Conservation (phyloP, 768 basidiomycete species). For the Clitopilus passeckerianus region DNA sequence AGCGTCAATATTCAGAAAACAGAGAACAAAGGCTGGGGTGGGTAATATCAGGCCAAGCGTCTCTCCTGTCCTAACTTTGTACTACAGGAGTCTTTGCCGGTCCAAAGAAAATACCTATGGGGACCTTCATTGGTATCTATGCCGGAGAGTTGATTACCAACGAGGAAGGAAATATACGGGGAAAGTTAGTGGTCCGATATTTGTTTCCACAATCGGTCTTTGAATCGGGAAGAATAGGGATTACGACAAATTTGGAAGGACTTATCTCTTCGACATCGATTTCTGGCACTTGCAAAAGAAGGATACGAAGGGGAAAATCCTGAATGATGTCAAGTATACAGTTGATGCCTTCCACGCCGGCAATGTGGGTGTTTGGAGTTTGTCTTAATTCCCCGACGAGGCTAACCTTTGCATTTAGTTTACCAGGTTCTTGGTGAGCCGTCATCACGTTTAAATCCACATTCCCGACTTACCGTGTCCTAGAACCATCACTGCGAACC, state of each 20-base stretch:
- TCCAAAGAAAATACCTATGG: slow-evolving; percentile 54
- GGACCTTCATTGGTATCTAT: slow-evolving; percentile 81
- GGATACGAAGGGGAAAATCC: slow-evolving; percentile 4
- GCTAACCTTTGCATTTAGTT: slow-evolving; percentile 43
- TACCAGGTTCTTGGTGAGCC: slow-evolving; percentile 79
- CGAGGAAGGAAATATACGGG: slow-evolving; percentile 60
- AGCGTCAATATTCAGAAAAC: slow-evolving; percentile 68
- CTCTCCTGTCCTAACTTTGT: slow-evolving; percentile 1
- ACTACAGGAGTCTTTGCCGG: slow-evolving; percentile 66
- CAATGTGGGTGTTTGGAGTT: slow-evolving; percentile 48
- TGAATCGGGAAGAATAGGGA: slow-evolving; percentile 31
- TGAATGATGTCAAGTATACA: slow-evolving; percentile 42
- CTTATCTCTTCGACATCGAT: slow-evolving; percentile 82
- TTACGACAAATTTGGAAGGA: slow-evolving; percentile 72
- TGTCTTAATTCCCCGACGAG: slow-evolving; percentile 1
- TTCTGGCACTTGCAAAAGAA: slow-evolving; percentile 56
- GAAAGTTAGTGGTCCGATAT: slow-evolving; percentile 43
- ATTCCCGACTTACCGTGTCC: neutral
- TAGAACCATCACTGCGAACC: slow-evolving; percentile 94
- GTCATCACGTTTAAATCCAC: neutral
- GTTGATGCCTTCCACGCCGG: slow-evolving; percentile 89
- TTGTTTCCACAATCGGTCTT: neutral
- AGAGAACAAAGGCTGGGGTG: slow-evolving; percentile 81
- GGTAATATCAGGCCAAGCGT: slow-evolving; percentile 8
- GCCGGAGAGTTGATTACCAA: slow-evolving; percentile 79